phyloP scores from a whole-genome alignment of 2,329 filamentous ascomycete genomes.

The Chrysosporium keratinophilum region DNA sequence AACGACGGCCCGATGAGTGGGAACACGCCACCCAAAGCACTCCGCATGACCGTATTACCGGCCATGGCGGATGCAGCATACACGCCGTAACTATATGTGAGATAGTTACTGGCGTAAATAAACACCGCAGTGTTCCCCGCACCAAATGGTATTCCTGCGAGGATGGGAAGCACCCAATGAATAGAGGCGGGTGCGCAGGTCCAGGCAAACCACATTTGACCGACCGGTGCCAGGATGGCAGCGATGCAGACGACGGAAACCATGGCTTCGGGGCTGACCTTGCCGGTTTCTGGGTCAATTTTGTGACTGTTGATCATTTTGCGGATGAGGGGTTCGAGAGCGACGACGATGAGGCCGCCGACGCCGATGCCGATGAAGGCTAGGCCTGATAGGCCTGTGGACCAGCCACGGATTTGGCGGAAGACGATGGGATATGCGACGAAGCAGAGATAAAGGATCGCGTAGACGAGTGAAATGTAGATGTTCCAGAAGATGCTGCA shows the following conservation, averaged over 20 bases:
- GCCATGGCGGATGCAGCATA: slow-evolving; percentile 73
- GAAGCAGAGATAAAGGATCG: slow-evolving; percentile 81
- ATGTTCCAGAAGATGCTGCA: slow-evolving; percentile 61
- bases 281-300: slow-evolving; percentile 63
- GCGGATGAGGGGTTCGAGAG: slow-evolving; percentile 57
- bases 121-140: slow-evolving; percentile 67
- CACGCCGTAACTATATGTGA: slow-evolving; percentile 68
- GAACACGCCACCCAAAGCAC: slow-evolving; percentile 63
- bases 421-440: slow-evolving; percentile 85
- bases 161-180: slow-evolving; percentile 70
- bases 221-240: slow-evolving; percentile 60
- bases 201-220: slow-evolving; percentile 81
- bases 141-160: slow-evolving; percentile 70
- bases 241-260: slow-evolving; percentile 71
- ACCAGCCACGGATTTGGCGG: slow-evolving; percentile 64
- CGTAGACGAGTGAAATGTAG: slow-evolving; percentile 68
- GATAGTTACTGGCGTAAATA: slow-evolving; percentile 72
- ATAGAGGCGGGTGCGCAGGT: slow-evolving; percentile 67
- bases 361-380: slow-evolving; percentile 63
- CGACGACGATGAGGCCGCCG: slow-evolving; percentile 45
- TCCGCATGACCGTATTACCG: slow-evolving; percentile 65
- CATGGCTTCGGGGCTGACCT: slow-evolving; percentile 65
- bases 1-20: slow-evolving; percentile 65
- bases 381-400: slow-evolving; percentile 60
- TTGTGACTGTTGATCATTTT: slow-evolving; percentile 67